Conservation (phyloP, 2,329 filamentous ascomycete species). For the Botryotinia narcissicola region DNA sequence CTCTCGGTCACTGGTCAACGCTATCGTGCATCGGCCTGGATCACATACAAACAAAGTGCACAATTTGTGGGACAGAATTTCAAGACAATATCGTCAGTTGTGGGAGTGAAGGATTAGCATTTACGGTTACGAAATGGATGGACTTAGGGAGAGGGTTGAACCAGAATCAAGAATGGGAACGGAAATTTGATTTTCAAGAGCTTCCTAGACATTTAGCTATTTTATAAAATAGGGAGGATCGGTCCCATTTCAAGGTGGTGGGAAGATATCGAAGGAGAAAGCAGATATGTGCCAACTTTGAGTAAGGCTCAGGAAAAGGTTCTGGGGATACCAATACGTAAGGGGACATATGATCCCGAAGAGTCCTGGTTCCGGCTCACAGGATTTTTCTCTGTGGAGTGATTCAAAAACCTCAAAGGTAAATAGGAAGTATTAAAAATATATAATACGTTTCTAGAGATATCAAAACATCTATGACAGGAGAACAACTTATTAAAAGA, state of each 20-base stretch:
- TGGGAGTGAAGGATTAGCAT: not conserved
- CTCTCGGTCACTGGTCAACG: not conserved
- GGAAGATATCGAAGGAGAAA: not conserved
- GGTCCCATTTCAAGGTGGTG: not conserved
- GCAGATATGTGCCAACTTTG: not conserved
- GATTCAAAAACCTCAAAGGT: not conserved
- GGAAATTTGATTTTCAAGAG: not conserved
- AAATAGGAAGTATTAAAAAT: not conserved
- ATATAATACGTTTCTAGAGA: not conserved
- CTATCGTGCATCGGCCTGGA: not conserved
- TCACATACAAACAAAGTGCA: not conserved
- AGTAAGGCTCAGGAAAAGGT: not conserved
- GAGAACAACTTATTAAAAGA: not conserved
- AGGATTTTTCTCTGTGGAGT: not conserved
- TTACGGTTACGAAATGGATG: not conserved
- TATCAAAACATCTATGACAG: not conserved
- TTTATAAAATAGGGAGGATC: accelerated
- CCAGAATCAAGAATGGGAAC: not conserved
- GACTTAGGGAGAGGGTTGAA: not conserved
- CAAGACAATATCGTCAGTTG: not conserved
- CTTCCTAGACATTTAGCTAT: accelerated
- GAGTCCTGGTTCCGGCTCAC: not conserved
- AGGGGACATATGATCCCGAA: not conserved
- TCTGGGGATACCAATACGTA: not conserved
- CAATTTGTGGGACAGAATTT: not conserved